Base-by-base conservation (phyloP, 2,329 filamentous ascomycete species). In the Grosmannia huntii region DNA sequence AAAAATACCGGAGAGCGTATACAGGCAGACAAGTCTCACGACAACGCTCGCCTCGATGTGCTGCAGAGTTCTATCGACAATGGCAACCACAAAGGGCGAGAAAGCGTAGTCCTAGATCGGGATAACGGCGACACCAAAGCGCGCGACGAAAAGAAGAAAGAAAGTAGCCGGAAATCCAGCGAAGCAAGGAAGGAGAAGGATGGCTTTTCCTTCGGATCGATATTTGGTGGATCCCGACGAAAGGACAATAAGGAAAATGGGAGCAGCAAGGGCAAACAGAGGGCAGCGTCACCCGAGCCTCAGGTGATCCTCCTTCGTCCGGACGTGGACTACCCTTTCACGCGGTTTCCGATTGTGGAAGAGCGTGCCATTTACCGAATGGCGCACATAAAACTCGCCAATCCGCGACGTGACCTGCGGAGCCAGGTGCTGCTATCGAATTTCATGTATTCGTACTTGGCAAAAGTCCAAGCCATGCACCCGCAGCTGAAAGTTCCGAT, bases 391-490 rank as follows among this genome's bases (percentile, higher is more conserved):
- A 99, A 99, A 72, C 82, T 99, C 61, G 94, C 94, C n/a, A 97
- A 99, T 68, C 94, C 94, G 44, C 85, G 92, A 51, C 86, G 94
- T 58, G 88, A 92, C 48, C 75, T 99, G 56, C 87, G 95, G 68
- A 96, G 92, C 60, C 94, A 99, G 71, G 94, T 99, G 25, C 77
- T 99, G 60, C 81, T 99, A 64, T 96, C 91, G 73, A 99, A 99
- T 71, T 99, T 99, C 72, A 99, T 99, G 94, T 99, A 99, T 74
- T 94, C 90, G 59, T 99, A 99, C 70, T 81, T 99, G 63, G 94
- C 94, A 62, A 99, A 97, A 71, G 94, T 99, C 52, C 94, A 99
- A 73, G 90, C 95, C 67, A 96, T 96, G 89, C 94, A 99, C 70
- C 94, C 94, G 50, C 89, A 95, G 68, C 89, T 96, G 73, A 89